Evolutionary conservation across 371 early-diverging fungal species (phyloP), one percentile per base, ranked within the genome.

Genomic region (Umbelopsis sp.): DNA sequence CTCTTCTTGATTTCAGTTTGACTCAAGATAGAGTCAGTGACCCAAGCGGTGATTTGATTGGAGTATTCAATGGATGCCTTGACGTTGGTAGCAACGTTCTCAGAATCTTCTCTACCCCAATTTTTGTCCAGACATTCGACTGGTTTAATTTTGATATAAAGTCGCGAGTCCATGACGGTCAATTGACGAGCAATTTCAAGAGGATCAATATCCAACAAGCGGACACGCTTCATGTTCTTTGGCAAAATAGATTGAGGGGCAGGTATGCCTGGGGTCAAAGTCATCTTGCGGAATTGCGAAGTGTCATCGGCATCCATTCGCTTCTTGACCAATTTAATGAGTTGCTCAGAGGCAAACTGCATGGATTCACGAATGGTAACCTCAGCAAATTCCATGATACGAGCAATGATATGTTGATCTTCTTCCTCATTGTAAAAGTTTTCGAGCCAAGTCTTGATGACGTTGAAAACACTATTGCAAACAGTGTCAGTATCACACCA

Each of bases 381-480:
- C 37, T 86, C 82, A 4, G 94, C 90, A 77, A 96, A 96, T 25
- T 90, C 81, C 50, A 86, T 83, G 20, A 96, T 80, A 68, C 77
- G 80, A 24, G 91, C 87, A 44, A 96, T 76, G 20, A 89, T 86
- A 4, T 45, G 74, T 18, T 76, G 69, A 63, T 91, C 92, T 68
- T 90, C 86, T 70, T 90, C 91, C 69, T 96, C 95, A 16, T 91
- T 80, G 82, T 91, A 96, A 74, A 91, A 91, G 57, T 83, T 82
- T 69, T 97, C 96, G 8, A 98, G 81, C 98, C 98, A 98, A 10
- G 87, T 86, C 71, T 96, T 95, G 74, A 96, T 89, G 10, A 96
- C 88, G 74, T 95, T 96, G 76, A 90, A 93, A 3, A 98, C 97
- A n/a, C 87, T 81, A 57, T 38, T 20, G 52, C 0, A 22, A 38